phyloP scores from a whole-genome alignment of 2,329 filamentous ascomycete species.

The Hymenoscyphus fraxineus region DNA sequence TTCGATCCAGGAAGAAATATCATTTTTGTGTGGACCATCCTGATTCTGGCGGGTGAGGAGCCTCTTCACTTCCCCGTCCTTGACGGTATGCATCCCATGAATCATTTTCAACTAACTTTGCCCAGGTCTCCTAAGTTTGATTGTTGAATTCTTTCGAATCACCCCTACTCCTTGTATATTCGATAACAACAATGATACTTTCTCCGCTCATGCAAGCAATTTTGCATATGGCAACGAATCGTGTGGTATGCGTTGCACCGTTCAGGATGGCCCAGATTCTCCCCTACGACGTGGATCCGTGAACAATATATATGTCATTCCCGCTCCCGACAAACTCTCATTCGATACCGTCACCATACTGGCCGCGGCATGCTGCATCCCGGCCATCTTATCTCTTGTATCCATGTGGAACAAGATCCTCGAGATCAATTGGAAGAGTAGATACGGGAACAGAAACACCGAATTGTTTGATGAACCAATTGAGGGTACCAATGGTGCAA shows the following conservation, averaged over 20 bases:
- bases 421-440: slow-evolving; percentile 55
- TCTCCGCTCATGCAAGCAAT: slow-evolving; percentile 34
- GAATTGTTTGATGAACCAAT: slow-evolving; percentile 40
- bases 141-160: slow-evolving; percentile 61
- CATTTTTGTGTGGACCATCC: slow-evolving; percentile 62
- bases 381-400: slow-evolving; percentile 57
- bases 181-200: slow-evolving; percentile 38
- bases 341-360: slow-evolving; percentile 59
- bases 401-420: slow-evolving; percentile 63
- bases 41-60: slow-evolving; percentile 54
- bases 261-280: slow-evolving; percentile 47
- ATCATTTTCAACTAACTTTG: not conserved
- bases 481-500: slow-evolving; percentile 53
- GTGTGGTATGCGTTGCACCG: slow-evolving; percentile 49
- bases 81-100: too few relatives aligned
- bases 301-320: slow-evolving; percentile 61
- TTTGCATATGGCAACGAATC: slow-evolving; percentile 46
- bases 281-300: slow-evolving; percentile 52
- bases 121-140: slow-evolving; percentile 55
- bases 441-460: slow-evolving; percentile 36
- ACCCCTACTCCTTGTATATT: slow-evolving; percentile 42
- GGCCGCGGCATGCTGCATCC: slow-evolving; percentile 61
- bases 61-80: too few relatives aligned
- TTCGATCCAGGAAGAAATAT: slow-evolving; percentile 59
- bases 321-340: slow-evolving; percentile 50